Conservation (phyloP, 1,284 basidiomycete species). For the Ganoderma sp. region DNA sequence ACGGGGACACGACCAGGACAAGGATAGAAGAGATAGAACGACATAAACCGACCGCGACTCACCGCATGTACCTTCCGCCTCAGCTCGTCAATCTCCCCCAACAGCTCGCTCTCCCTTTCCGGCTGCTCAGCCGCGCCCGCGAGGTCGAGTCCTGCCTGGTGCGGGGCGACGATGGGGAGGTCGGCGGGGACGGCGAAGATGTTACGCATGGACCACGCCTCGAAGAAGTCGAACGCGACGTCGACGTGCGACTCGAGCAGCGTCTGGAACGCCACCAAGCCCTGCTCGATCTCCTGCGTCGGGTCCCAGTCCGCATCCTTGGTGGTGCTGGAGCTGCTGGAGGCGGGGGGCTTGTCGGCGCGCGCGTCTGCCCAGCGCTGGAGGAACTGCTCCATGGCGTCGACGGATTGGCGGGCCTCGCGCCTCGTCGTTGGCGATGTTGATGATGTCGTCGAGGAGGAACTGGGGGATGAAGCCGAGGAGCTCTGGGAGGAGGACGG, state of each 20-base stretch:
- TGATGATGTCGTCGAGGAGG: conserved; percentile 71
- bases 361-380: conserved; percentile 71
- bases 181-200: conserved; percentile 73
- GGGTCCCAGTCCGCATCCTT: conserved; percentile 56
- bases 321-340: conserved; percentile 18
- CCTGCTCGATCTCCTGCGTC: conserved; percentile 73
- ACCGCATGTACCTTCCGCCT: conserved; percentile 65
- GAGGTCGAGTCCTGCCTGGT: conserved; percentile 66
- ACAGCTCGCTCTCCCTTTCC: conserved; percentile 60
- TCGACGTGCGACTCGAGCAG: conserved; percentile 79
- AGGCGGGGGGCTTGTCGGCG: conserved; percentile 35
- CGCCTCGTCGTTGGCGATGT: conserved; percentile 73
- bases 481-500: conserved; percentile 66
- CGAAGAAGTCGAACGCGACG: conserved; percentile 81
- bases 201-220: conserved; percentile 78
- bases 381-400: conserved; percentile 76
- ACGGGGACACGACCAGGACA: neutral
- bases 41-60: conserved; percentile 43
- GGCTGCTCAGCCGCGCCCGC: conserved; percentile 51
- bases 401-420: conserved; percentile 69
- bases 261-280: conserved; percentile 77
- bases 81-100: conserved; percentile 67
- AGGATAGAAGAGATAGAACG: neutral
- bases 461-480: conserved; percentile 72
- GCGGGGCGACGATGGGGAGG: conserved; percentile 70